These are phyloP conservation scores for Coix lacrymajobi DNA, from an alignment of 176 grass and related monocot species.

Conservation along the genomic window DNA sequence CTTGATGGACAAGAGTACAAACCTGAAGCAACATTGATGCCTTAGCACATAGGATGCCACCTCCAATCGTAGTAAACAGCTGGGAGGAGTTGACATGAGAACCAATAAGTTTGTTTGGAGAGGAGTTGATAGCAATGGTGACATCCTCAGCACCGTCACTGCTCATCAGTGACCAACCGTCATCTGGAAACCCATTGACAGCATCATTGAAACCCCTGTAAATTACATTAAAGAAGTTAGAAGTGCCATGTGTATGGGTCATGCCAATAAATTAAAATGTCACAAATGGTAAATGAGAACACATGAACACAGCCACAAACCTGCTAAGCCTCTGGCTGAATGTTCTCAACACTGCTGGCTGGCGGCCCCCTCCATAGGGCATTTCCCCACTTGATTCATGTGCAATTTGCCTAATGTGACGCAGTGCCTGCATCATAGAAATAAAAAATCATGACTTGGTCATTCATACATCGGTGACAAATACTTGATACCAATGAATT, in stretches of 20 bases:
- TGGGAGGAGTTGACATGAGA: constrained; percentile 56
- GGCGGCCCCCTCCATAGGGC: constrained; percentile 67
- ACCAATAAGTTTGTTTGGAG: constrained; percentile 80
- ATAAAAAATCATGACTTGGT: background rate
- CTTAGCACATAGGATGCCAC: constrained; percentile 94
- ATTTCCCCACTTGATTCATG: constrained; percentile 82
- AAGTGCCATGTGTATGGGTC: background rate
- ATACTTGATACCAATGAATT: background rate
- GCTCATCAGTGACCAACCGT: constrained; percentile 83
- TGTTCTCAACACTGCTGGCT: constrained; percentile 78
- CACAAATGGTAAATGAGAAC: background rate
- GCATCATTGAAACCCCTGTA: constrained; percentile 94
- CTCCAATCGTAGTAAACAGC: constrained; percentile 49
- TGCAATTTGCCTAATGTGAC: constrained; percentile 85
- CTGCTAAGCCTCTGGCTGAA: constrained; percentile 98
- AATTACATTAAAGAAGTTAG: constrained; percentile 12
- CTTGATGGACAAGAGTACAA: background rate
- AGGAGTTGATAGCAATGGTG: constrained; percentile 76
- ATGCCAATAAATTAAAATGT: background rate
- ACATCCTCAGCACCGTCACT: constrained; percentile 91
- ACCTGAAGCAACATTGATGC: constrained; percentile 99
- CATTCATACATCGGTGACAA: background rate
- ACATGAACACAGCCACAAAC: constrained; percentile 27
- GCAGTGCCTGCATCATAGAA: constrained; percentile 57
- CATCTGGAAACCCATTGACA: constrained; percentile 87